These are phyloP conservation scores for Chaetomium cochliodes DNA, from an alignment of 495 filamentous ascomycete species.

Conservation along the genomic window DNA sequence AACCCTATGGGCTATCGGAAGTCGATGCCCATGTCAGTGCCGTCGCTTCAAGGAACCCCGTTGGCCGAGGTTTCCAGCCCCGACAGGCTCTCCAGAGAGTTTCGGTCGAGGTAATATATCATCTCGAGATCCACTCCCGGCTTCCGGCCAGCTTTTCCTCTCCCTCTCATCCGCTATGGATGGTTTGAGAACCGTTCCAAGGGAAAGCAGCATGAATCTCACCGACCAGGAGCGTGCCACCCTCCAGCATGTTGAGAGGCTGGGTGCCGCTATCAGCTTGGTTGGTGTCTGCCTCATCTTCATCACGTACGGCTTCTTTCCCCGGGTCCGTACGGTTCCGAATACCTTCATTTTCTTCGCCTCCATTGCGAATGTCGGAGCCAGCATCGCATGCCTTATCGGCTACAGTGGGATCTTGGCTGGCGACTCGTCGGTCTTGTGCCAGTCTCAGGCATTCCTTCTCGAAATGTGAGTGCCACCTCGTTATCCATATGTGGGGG, in stretches of 20 bases:
- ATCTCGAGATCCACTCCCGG: constrained; percentile 15
- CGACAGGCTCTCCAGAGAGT: not conserved
- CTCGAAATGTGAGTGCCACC: constrained; percentile 52
- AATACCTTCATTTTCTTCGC: constrained; percentile 83
- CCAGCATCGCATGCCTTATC: constrained; percentile 75
- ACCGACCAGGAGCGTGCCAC: constrained; percentile 31
- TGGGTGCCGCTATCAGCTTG: constrained; percentile 60
- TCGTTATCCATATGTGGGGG: constrained; percentile 42
- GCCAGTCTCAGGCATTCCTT: constrained; percentile 75
- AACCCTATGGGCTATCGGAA: not conserved
- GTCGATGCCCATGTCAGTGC: not conserved
- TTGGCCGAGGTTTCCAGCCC: constrained; percentile 24
- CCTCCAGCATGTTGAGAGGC: constrained; percentile 46
- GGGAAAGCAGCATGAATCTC: constrained; percentile 36
- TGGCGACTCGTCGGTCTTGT: constrained; percentile 57
- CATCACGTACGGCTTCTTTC: constrained; percentile 60
- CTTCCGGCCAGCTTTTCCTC: not conserved
- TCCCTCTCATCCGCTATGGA: constrained; percentile 25
- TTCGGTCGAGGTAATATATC: constrained; percentile 21
- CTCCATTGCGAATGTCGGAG: constrained; percentile 75
- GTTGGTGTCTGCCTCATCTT: constrained; percentile 68
- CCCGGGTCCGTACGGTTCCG: constrained; percentile 67
- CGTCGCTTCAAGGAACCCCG: constrained; percentile 16
- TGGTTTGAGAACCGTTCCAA: constrained; percentile 19
- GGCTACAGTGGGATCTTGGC: constrained; percentile 53